Conservation (phyloP, 2,329 filamentous ascomycete genomes). For the Didymella sp. region DNA sequence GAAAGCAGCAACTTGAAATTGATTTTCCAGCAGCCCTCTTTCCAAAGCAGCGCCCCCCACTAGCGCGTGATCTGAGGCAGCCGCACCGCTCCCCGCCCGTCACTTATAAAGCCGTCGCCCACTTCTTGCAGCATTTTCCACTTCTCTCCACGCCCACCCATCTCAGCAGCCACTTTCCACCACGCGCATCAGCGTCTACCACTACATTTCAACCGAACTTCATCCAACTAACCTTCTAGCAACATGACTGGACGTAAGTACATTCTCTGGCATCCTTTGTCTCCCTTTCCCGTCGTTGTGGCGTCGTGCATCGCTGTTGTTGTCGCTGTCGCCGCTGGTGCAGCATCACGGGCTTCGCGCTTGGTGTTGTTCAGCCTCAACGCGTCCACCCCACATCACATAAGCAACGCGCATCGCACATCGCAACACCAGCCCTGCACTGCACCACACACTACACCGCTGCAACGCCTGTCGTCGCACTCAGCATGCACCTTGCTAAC, state of each 20-base stretch:
- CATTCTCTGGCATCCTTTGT: slow-evolving; percentile 17
- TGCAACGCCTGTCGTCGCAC: slow-evolving; percentile 12
- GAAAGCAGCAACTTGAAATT: slow-evolving; percentile 3
- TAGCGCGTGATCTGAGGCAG: slow-evolving; percentile 37
- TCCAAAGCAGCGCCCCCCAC: background rate
- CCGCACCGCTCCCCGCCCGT: slow-evolving; percentile 25
- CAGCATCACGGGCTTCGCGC: slow-evolving; percentile 24
- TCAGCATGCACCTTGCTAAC: slow-evolving; percentile 40
- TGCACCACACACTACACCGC: slow-evolving; percentile 23
- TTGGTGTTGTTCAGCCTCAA: slow-evolving; percentile 34
- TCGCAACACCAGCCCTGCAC: slow-evolving; percentile 21
- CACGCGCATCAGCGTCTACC: slow-evolving; percentile 8
- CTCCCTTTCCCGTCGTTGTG: slow-evolving; percentile 20
- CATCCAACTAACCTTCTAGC: slow-evolving; percentile 33
- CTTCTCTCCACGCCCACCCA: slow-evolving; percentile 17
- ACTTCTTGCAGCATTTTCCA: slow-evolving; percentile 19
- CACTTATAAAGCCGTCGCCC: slow-evolving; percentile 34
- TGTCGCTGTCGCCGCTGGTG: slow-evolving; percentile 20
- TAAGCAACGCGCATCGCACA: slow-evolving; percentile 24
- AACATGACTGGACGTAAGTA: slow-evolving; percentile 56
- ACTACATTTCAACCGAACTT: slow-evolving; percentile 9
- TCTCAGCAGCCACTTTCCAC: background rate
- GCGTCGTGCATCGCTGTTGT: slow-evolving; percentile 22
- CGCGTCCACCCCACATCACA: slow-evolving; percentile 31
- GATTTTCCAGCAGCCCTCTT: background rate